Conservation (phyloP, 202 grass and related monocot species). For the Zoysia matrella region DNA sequence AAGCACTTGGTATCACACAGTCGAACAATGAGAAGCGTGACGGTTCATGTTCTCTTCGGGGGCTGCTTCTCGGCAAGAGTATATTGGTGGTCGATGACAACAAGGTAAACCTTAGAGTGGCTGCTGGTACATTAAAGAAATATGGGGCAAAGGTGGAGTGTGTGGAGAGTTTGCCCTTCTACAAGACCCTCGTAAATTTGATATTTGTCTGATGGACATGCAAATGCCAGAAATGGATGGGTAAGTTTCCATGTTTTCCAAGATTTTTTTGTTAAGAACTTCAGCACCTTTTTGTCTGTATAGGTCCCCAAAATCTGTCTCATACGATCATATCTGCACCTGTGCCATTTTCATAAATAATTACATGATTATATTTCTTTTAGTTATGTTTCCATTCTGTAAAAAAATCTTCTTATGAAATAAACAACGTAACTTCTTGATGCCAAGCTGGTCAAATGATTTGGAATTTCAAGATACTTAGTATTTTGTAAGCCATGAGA, state of each 20-base stretch:
- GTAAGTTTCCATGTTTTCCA: constrained; percentile 52
- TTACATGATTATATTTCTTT: neutral
- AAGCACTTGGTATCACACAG: constrained; percentile 75
- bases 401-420: neutral
- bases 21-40: constrained; percentile 56
- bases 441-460: constrained; percentile 1
- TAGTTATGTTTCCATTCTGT: constrained; percentile 30
- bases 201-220: constrained; percentile 99
- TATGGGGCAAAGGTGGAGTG: constrained; percentile 88
- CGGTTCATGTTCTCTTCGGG: constrained; percentile 58
- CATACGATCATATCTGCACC: neutral
- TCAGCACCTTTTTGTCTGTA: neutral
- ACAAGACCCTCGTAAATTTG: constrained; percentile 79
- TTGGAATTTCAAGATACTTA: constrained; percentile 4
- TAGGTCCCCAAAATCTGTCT: neutral
- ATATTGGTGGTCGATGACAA: constrained; percentile 99
- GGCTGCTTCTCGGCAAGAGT: constrained; percentile 77
- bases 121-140: constrained; percentile 88
- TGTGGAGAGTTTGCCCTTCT: constrained; percentile 80
- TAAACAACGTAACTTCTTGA: neutral
- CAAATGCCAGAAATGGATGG: constrained; percentile 99
- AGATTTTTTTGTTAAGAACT: neutral
- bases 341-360: neutral
- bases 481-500: neutral
- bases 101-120: constrained; percentile 94